These are phyloP conservation scores for Colletotrichum sp. DNA, from an alignment of 2,329 filamentous ascomycete genomes.

Conservation along the genomic window DNA sequence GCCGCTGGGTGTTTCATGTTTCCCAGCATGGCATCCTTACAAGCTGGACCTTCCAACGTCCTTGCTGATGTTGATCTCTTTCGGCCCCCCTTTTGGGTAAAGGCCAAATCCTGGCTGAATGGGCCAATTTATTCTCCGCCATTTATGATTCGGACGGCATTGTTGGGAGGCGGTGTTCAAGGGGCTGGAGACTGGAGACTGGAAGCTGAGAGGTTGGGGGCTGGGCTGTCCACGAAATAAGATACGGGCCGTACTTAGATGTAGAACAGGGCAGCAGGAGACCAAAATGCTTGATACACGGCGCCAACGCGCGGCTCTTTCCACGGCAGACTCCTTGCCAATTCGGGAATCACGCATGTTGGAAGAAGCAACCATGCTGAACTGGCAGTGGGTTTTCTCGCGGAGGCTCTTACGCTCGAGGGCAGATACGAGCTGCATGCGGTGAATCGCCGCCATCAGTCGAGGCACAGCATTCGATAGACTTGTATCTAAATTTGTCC, in stretches of 20 bases:
- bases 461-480: not conserved
- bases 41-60: not conserved
- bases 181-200: not conserved
- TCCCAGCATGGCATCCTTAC: constrained; percentile 6
- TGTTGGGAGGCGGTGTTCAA: not conserved
- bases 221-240: not conserved
- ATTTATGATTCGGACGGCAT: not conserved
- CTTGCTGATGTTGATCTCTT: constrained; percentile 2
- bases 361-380: not conserved
- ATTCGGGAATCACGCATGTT: not conserved
- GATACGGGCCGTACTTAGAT: not conserved
- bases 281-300: not conserved
- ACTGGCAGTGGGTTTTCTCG: not conserved
- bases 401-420: not conserved
- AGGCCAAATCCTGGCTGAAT: not conserved
- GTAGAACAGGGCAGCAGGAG: not conserved
- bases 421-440: constrained; percentile 3
- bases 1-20: constrained; percentile 18
- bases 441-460: not conserved
- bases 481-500: not conserved
- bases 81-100: not conserved
- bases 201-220: not conserved
- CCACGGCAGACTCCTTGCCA: not conserved
- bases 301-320: not conserved
- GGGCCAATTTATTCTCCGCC: not conserved